These are phyloP conservation scores for Drechslerella dactyloides DNA, from an alignment of 2,329 filamentous ascomycete species.

Conservation along the genomic window DNA sequence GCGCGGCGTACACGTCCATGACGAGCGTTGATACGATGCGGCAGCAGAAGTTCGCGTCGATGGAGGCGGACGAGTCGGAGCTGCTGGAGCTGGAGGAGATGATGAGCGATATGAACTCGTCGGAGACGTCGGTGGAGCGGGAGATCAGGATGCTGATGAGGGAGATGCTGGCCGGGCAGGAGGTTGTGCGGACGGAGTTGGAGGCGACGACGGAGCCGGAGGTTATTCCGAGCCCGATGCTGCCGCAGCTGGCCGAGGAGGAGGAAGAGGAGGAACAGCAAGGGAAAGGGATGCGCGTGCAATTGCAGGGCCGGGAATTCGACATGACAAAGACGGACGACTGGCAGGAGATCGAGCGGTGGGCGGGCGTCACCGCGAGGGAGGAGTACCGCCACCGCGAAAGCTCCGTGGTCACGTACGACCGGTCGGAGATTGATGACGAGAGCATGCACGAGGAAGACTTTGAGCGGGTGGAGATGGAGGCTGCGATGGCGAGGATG, in stretches of 20 bases:
- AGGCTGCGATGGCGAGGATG: constrained; percentile 40
- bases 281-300: constrained; percentile 20
- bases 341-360: constrained; percentile 46
- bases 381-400: constrained; percentile 32
- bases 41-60: constrained; percentile 27
- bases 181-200: constrained; percentile 29
- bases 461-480: constrained; percentile 39
- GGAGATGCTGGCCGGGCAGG: constrained; percentile 42
- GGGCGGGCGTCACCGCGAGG: constrained; percentile 35
- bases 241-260: constrained; percentile 25
- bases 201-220: constrained; percentile 16
- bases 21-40: constrained; percentile 36
- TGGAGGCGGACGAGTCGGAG: constrained; percentile 37
- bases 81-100: constrained; percentile 44
- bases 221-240: constrained; percentile 34
- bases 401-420: constrained; percentile 41
- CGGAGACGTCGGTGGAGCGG: constrained; percentile 32
- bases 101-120: constrained; percentile 47
- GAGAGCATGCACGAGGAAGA: constrained; percentile 50
- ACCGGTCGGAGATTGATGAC: constrained; percentile 46
- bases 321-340: constrained; percentile 48
- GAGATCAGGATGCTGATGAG: constrained; percentile 46
- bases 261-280: constrained; percentile 5
- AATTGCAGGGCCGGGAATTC: constrained; percentile 7
- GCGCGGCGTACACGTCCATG: constrained; percentile 41